Conservation (phyloP, 768 basidiomycete genomes). For the Porpolomopsis calyptriformis region DNA sequence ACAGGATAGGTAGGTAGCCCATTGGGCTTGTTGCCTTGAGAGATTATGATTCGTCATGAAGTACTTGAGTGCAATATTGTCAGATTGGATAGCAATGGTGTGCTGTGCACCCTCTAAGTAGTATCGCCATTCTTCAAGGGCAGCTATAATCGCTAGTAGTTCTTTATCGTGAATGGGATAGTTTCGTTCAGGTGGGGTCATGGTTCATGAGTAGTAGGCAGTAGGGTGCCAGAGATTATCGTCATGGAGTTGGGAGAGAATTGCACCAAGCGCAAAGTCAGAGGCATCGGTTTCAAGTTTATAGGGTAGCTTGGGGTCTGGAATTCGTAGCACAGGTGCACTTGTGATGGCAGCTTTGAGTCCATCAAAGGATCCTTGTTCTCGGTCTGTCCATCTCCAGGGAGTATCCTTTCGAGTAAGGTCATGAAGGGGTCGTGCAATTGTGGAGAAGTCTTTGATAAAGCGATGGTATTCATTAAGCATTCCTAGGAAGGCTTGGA, state of each 20-base stretch:
- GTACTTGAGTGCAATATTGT: not conserved
- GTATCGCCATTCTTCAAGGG: constrained; percentile 19
- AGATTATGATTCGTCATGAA: not conserved
- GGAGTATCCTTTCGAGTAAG: not conserved
- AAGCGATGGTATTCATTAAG: not conserved
- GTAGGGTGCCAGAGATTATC: not conserved
- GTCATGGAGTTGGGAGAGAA: constrained; percentile 6
- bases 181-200: constrained; percentile 28
- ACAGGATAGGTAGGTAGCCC: not conserved
- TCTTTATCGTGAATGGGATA: constrained; percentile 39
- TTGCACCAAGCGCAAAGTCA: not conserved
- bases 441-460: not conserved
- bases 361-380: not conserved
- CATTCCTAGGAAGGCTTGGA: not conserved
- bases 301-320: not conserved
- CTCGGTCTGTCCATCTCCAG: not conserved
- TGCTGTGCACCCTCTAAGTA: constrained; percentile 11
- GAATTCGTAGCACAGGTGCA: not conserved
- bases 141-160: constrained; percentile 33
- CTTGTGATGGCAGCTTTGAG: not conserved
- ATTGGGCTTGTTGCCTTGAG: not conserved
- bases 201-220: constrained; percentile 17
- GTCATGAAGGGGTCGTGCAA: not conserved
- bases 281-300: not conserved
- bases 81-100: not conserved